Evolutionary conservation across 495 filamentous ascomycete genomes (phyloP).

Genomic region (Aspergillus homomorphus): DNA sequence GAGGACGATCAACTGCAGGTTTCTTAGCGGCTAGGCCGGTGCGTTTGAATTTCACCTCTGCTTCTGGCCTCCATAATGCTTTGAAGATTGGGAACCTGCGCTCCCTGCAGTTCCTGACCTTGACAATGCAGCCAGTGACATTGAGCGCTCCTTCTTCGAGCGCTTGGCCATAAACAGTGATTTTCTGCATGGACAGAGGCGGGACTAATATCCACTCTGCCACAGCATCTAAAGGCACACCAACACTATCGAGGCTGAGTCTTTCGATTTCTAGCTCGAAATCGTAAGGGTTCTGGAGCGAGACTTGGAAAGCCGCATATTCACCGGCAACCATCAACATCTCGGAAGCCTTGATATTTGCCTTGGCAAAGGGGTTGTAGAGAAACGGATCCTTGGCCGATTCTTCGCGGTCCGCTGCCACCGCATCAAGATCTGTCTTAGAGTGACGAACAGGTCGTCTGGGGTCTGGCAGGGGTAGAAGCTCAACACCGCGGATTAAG

Average conservation of each 20-base stretch:
- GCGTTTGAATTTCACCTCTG: conserved; percentile 69
- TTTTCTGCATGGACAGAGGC: conserved; percentile 74
- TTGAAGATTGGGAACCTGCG: conserved; percentile 80
- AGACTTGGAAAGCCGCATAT: conserved; percentile 68
- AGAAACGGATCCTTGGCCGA: conserved; percentile 79
- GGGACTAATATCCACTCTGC: conserved; percentile 65
- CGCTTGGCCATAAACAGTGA: conserved; percentile 69
- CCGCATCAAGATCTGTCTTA: conserved; percentile 66
- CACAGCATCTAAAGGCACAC: conserved; percentile 63
- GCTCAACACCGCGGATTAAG: conserved; percentile 74
- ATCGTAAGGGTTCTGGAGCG: conserved; percentile 90
- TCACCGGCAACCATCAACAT: conserved; percentile 74
- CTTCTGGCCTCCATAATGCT: conserved; percentile 68
- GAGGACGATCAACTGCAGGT: conserved; percentile 49
- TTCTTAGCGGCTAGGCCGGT: conserved; percentile 64
- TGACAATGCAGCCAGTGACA: conserved; percentile 75
- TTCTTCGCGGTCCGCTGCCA: conserved; percentile 47
- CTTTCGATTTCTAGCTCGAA: conserved; percentile 86
- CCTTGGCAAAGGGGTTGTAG: conserved; percentile 83
- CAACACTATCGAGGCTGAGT: conserved; percentile 69
- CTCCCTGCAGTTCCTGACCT: conserved; percentile 75
- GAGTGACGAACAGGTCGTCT: conserved; percentile 67
- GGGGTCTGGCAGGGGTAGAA: conserved; percentile 52
- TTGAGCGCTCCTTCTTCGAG: conserved; percentile 61
- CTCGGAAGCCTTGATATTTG: conserved; percentile 57